Base-by-base conservation (phyloP, 176 grass and related monocot species). In the Sorghum bicolor region DNA sequence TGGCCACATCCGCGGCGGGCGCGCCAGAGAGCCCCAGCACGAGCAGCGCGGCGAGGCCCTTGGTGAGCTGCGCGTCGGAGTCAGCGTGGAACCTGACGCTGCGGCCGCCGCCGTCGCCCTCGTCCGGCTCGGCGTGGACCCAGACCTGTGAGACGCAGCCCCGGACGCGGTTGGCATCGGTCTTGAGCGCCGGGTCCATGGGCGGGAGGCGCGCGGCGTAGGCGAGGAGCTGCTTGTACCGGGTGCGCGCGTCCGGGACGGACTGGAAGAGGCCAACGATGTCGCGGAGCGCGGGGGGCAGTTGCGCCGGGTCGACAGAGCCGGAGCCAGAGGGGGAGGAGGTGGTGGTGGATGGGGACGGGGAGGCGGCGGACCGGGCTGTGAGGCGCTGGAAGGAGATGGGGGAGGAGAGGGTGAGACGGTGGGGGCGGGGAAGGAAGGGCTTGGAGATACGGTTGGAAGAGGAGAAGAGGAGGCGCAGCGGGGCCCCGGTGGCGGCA, bases 181-280 rank as follows among this genome's bases (percentile, higher is more conserved):
- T 91, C 91, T 91, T 95, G 87, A 89, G 86, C 22, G 80, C 53
- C 20, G 88, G 84, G 41, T 91, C 92, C 76, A 98, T 90, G 29
- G 92, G 87, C 45, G 87, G 90, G 82, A 98, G 84, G 30, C 88
- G 84, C 32, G 90, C 47, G 74, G 90, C 90, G 78, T 98, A 98
- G 75, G 92, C 86, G 43, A 98, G 92, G 67, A 98, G 95, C 87
- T 98, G 95, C 82, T 95, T 90, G 95, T 98, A 95, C 82, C 90
- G 86, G 79, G 95, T 75, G 61, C 88, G 92, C 47, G 85, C 60
- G 24, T 98, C 92, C 24, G 90, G 84, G 16, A 91, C 92, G 39
- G 92, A 93, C 81, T 90, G 95, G 78, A 95, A 98, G 22, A 98
- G 92, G 62, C 67, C 38, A 22, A 95, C 83, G 73, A 98, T 95